Evolutionary conservation across 1,284 basidiomycete species (phyloP), one percentile per base, ranked within the genome.

Genomic region (Grifola frondosa): DNA sequence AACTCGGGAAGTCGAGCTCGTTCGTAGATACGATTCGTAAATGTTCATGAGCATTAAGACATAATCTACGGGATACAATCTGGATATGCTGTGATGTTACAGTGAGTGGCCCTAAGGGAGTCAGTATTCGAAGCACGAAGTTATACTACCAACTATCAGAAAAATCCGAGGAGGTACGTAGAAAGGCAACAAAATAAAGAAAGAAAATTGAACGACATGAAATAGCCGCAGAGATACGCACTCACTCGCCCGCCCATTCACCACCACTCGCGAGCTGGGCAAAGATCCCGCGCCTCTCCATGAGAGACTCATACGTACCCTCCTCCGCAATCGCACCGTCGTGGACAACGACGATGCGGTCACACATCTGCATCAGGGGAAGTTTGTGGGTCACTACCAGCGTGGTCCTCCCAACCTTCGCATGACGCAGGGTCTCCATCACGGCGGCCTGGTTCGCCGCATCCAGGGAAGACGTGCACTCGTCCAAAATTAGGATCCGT

Each of bases 351-450:
- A 97, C 56, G 40, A 99, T 81, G 28, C 92, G 77, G 64, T 97
- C 92, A 68, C 95, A 97, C 75, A 85, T 81, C 61, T 75, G 78
- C 95, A 99, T 99, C 35, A 93, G 83, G 45, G 85, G 79, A 33
- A 92, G 64, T 64, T 96, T 96, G 71, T 99, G 96, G 16, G 95
- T 97, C 54, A 98, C 83, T 72, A 97, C 86, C 48, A 98, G 64
- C 40, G 90, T 93, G 48, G 93, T 97, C 46, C 84, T 74, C 4
- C 79, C 80, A 15, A 70, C 65, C 65, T 80, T 82, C 50, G 84
- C 81, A 30, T 66, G 64, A 43, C 71, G 67, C 28, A 96, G 80
- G 11, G 91, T 86, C 47, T 92, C 83, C 60, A 96, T 72, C 26
- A 97, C 84, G 17, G 78, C 80, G 3, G 75, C 73, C 66, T 93